phyloP scores from a whole-genome alignment of 441 rosid genomes.

The Raphanus hybrid region DNA sequence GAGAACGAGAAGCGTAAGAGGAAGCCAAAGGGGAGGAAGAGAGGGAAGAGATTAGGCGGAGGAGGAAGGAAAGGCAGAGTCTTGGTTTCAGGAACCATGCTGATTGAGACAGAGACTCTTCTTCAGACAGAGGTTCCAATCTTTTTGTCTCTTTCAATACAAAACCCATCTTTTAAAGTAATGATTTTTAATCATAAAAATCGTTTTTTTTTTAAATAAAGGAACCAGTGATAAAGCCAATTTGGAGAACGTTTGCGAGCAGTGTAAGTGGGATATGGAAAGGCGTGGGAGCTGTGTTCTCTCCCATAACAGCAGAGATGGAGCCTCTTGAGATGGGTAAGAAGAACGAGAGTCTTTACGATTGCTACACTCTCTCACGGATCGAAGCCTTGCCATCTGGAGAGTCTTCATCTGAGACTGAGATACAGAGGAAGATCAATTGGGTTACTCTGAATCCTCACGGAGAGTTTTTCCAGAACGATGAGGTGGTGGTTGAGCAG shows the following conservation, averaged over 20 bases:
- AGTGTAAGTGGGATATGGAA: slow-evolving; percentile 98
- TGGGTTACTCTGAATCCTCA: slow-evolving; percentile 93
- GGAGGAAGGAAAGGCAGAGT: slow-evolving; percentile 43
- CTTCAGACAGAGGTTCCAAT: slow-evolving; percentile 82
- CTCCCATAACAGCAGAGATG: slow-evolving; percentile 86
- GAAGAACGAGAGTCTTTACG: slow-evolving; percentile 71
- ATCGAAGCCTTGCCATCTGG: slow-evolving; percentile 54
- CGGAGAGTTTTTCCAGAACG: slow-evolving; percentile 57
- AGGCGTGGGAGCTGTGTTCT: slow-evolving; percentile 91
- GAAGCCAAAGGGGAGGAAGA: slow-evolving; percentile 47
- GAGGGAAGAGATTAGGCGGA: slow-evolving; percentile 53
- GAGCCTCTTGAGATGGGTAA: slow-evolving; percentile 85
- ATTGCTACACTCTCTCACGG: slow-evolving; percentile 71
- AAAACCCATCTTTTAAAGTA: background rate
- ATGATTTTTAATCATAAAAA: background rate
- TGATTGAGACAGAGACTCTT: slow-evolving; percentile 74
- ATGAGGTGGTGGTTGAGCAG: slow-evolving; percentile 31
- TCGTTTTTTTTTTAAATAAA: slow-evolving; percentile 12
- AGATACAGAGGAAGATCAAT: slow-evolving; percentile 70
- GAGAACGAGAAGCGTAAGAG: slow-evolving; percentile 43
- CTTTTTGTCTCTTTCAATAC: too few species aligned
- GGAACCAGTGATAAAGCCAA: slow-evolving; percentile 92
- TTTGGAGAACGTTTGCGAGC: slow-evolving; percentile 85
- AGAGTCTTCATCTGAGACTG: background rate
- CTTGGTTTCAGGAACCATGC: slow-evolving; percentile 69